A percentile compares a stretch with the other conserved stretches of the same genome.
These are phyloP conservation scores for Nakaseomyces kungkrabaensis DNA, from an alignment of 1,139 yeast species.

Conservation along the genomic window DNA sequence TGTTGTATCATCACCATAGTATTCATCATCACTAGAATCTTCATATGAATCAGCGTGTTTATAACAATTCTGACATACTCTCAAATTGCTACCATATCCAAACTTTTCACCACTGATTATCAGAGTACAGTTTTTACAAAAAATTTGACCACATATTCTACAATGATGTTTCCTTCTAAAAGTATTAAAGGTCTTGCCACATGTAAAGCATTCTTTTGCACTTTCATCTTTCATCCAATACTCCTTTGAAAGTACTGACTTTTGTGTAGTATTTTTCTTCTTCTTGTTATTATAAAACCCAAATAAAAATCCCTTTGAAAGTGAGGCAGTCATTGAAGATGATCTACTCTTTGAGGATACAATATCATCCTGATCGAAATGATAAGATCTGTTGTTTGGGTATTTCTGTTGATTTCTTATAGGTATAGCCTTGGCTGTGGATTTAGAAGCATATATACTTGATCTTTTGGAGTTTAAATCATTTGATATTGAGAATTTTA, in stretches of 20 bases:
- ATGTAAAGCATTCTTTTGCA: constrained; percentile 70
- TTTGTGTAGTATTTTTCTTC: constrained; percentile 18
- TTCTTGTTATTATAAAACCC: constrained; percentile 39
- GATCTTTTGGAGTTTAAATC: constrained; percentile 24
- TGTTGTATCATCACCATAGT: constrained; percentile 6
- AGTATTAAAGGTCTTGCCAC: constrained; percentile 61
- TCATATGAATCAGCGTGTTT: constrained; percentile 50
- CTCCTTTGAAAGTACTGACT: constrained; percentile 45
- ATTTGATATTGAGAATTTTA: constrained; percentile 20
- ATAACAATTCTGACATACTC: constrained; percentile 74
- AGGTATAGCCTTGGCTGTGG: constrained; percentile 28
- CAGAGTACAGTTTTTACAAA: constrained; percentile 78
- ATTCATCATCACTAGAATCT: constrained; percentile 59
- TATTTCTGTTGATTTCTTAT: constrained; percentile 13
- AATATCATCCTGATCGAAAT: constrained; percentile 1
- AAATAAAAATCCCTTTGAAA: constrained; percentile 35
- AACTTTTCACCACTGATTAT: constrained; percentile 70
- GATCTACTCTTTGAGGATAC: constrained; percentile 26
- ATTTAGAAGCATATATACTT: constrained; percentile 28
- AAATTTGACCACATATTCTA: constrained; percentile 90
- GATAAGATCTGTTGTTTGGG: background rate
- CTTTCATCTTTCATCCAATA: constrained; percentile 92
- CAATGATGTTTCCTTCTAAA: constrained; percentile 93
- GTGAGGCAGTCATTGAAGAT: constrained; percentile 34
- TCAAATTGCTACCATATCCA: constrained; percentile 55